Percentiles rank a stretch among this genome's conserved stretches.
Evolutionary conservation across 2,329 filamentous ascomycete genomes (phyloP).

Genomic region (Verruconis gallopava): DNA sequence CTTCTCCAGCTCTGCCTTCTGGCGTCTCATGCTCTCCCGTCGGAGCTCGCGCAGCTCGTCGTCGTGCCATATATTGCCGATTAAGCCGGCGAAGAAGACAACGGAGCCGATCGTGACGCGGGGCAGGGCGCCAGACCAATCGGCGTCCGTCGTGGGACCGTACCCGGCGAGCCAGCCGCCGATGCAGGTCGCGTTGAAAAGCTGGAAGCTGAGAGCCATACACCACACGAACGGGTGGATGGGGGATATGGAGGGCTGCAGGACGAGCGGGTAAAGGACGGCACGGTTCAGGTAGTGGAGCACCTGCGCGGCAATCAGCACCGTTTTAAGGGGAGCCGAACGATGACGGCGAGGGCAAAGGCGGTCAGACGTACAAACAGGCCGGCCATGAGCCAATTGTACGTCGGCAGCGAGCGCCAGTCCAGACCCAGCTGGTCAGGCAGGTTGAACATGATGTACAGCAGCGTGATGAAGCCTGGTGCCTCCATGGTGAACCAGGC

Average conservation of each 20-base stretch:
- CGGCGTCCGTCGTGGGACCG: constrained; percentile 48
- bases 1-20: constrained; percentile 36
- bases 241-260: constrained; percentile 84
- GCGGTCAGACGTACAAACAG: constrained; percentile 39
- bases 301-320: constrained; percentile 31
- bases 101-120: constrained; percentile 50
- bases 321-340: constrained; percentile 17
- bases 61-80: constrained; percentile 79
- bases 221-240: constrained; percentile 59
- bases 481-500: constrained; percentile 85
- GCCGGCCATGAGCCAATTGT: constrained; percentile 62
- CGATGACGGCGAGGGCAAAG: background rate
- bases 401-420: constrained; percentile 46
- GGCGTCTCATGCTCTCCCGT: constrained; percentile 49
- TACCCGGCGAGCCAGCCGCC: constrained; percentile 75
- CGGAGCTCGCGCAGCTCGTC: constrained; percentile 81
- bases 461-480: constrained; percentile 60
- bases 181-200: constrained; percentile 65
- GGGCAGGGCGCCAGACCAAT: constrained; percentile 34
- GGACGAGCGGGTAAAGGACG: constrained; percentile 62
- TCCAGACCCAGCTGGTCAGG: constrained; percentile 44
- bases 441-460: constrained; percentile 66
- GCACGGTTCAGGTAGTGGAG: constrained; percentile 90
- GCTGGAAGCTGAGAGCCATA: constrained; percentile 58
- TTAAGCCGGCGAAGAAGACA: constrained; percentile 64